phyloP scores from a whole-genome alignment of 176 grass and related monocot genomes.

The Phoenix dactylifera region DNA sequence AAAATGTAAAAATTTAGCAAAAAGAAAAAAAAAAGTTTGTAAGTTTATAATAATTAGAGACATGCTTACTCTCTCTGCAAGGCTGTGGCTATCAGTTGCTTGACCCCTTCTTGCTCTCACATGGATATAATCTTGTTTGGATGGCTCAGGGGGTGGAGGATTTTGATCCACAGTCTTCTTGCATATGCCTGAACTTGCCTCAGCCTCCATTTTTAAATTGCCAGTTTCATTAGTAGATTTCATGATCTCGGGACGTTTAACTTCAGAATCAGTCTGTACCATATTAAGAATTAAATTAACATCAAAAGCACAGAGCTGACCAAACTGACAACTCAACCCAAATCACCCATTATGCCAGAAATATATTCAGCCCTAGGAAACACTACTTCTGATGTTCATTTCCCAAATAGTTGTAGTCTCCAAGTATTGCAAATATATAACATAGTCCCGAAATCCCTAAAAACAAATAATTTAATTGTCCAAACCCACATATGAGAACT shows the following conservation, averaged over 20 bases:
- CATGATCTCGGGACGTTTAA: slow-evolving; percentile 47
- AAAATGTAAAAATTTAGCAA: too few relatives aligned
- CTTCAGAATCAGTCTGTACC: slow-evolving; percentile 47
- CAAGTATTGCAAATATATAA: too few relatives aligned
- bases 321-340: too few relatives aligned
- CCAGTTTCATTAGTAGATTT: slow-evolving; percentile 45
- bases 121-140: slow-evolving; percentile 95
- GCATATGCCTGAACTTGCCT: slow-evolving; percentile 41
- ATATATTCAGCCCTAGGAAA: background rate
- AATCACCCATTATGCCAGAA: background rate
- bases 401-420: too few relatives aligned
- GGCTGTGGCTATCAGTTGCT: slow-evolving; percentile 96
- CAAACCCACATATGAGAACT: too few relatives aligned
- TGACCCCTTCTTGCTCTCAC: slow-evolving; percentile 95
- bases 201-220: slow-evolving; percentile 49
- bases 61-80: slow-evolving; percentile 84
- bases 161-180: slow-evolving; percentile 49
- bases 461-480: too few relatives aligned
- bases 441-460: too few relatives aligned
- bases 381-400: too few relatives aligned
- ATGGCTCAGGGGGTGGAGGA: slow-evolving; percentile 33
- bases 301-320: background rate
- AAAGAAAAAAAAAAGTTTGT: background rate
- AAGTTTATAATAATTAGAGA: background rate
- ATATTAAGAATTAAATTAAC: slow-evolving; percentile 15